Evolutionary conservation across 176 grass and related monocot species (phyloP).

Genomic region (Rhynchospora tenuis): DNA sequence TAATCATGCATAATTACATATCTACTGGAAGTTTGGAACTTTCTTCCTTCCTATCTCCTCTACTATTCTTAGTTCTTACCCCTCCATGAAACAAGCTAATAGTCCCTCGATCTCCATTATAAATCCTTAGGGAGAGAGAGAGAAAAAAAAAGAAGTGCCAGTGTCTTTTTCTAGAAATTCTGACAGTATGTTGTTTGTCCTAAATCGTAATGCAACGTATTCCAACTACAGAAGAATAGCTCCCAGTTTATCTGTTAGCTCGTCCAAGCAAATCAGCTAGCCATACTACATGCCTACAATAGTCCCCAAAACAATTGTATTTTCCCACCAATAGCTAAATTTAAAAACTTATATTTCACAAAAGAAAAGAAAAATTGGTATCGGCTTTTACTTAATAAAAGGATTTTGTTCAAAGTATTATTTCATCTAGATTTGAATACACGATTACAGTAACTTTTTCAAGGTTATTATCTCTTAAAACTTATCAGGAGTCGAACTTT

Average conservation of each 20-base stretch:
- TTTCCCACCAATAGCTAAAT: not conserved
- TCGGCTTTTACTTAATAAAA: not conserved
- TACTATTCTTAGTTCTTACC: no score
- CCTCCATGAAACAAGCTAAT: no score
- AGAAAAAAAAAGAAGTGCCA: no score
- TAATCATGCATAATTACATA: no score
- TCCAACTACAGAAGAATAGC: not conserved
- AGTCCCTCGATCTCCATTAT: no score
- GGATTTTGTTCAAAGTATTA: not conserved
- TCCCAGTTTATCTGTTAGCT: not conserved
- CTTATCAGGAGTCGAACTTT: not conserved
- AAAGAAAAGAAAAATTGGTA: not conserved
- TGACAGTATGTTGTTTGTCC: not conserved
- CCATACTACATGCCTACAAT: not conserved
- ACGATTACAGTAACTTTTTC: not conserved
- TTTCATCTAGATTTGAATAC: not conserved
- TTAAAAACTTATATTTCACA: not conserved
- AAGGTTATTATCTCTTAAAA: not conserved
- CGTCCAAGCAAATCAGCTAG: not conserved
- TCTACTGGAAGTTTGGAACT: no score
- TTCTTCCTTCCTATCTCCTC: no score
- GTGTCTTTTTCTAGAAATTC: not conserved
- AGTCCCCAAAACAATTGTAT: not conserved
- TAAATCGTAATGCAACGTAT: not conserved
- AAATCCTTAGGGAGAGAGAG: no score